Base-by-base conservation (phyloP, 371 early-diverging fungal species). In the Saksenaea oblongispora region DNA sequence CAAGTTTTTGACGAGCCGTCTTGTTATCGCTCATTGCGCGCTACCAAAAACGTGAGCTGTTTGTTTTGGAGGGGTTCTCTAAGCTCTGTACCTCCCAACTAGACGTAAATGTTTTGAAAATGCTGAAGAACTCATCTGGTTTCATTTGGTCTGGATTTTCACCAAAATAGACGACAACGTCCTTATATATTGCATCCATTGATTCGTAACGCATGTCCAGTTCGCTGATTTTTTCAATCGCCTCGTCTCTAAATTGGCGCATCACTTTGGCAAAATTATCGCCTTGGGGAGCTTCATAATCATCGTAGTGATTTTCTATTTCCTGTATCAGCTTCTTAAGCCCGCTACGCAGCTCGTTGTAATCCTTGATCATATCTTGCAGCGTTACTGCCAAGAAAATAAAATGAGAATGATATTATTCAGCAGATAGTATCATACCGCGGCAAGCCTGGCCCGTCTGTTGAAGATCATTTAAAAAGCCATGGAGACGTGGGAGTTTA, bases 41-140 rank as follows among this genome's bases (percentile, higher is more conserved):
- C 76, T 79, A 60, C 22, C 2, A 47, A 47, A 22, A 47, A 22
- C 24, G 24, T 47, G 22, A 47, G 51, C 10, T 47, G 22, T 22
- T 18, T 4, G 10, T 18, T 47, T 22, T 10, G 22, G 22, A 22
- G 5, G 28, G 17, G 22, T 47, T 3, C 7, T 5, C 11, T 3
- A 14, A 4, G 8, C 18, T 27, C 59, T 63, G 35, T 64, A 74
- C 78, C 75, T 84, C 88, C 69, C 91, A 92, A 68, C 89, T 89
- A 0, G 89, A 80, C 7, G 83, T 82, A 55, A 93, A 93, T 5
- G 91, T 91, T 69, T 91, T 91, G 80, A 92, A 93, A 31, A 93
- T 85, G 15, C 89, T 88, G 83, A 94, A 93, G 81, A 93, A 95
- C 66, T 94, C 95, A 65, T 97, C 96, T 0, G 93, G 93, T 54